phyloP scores from a whole-genome alignment of 2,329 filamentous ascomycete genomes.

The Scedosporium boydii region DNA sequence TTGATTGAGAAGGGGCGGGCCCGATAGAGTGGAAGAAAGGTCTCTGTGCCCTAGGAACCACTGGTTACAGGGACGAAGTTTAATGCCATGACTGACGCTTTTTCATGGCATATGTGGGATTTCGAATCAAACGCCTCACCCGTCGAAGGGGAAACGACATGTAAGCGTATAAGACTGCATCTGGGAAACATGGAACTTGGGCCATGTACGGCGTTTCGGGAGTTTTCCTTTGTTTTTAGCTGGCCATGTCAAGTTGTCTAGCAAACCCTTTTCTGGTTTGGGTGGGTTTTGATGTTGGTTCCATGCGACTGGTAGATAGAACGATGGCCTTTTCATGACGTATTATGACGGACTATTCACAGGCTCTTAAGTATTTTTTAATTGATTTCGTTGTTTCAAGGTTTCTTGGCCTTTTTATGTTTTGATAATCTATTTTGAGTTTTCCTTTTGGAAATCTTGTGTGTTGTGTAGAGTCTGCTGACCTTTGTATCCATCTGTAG shows the following conservation, averaged over 20 bases:
- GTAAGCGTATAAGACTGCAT: background rate
- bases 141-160: no score
- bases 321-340: background rate
- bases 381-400: background rate
- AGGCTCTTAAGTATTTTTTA: background rate
- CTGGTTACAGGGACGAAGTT: background rate
- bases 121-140: background rate
- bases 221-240: background rate
- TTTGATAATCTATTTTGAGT: background rate
- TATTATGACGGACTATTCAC: background rate
- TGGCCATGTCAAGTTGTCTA: background rate
- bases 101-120: background rate
- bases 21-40: background rate
- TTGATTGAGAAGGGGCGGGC: conserved; percentile 17
- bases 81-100: background rate
- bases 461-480: no score
- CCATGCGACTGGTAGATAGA: background rate
- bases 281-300: background rate
- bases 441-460: no score
- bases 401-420: background rate
- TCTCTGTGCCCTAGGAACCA: no score
- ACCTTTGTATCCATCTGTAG: no score
- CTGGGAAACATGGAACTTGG: background rate
- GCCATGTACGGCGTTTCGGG: background rate
- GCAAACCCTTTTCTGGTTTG: background rate